Percentiles rank a stretch among this genome's conserved stretches.
Conservation (phyloP, 2,329 filamentous ascomycete species). For the Fusarium dlaminii region DNA sequence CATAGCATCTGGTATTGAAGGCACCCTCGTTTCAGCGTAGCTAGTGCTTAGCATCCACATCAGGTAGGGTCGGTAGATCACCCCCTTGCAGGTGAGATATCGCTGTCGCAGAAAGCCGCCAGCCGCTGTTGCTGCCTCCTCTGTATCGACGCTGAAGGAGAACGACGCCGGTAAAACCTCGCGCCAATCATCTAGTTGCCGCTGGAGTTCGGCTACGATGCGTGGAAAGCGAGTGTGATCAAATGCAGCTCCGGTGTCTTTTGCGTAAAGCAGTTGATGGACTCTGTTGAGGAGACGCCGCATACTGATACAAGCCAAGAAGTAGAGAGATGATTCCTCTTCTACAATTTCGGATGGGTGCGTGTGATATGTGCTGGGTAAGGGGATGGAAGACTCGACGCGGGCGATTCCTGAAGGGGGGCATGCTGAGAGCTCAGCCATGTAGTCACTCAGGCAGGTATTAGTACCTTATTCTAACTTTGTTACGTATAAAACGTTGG, state of each 20-base stretch:
- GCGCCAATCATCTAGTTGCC: constrained; percentile 60
- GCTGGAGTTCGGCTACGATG: constrained; percentile 59
- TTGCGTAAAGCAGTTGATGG: constrained; percentile 59
- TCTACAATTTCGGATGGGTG: constrained; percentile 51
- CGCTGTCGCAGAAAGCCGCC: constrained; percentile 60
- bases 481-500: rapidly evolving
- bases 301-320: constrained; percentile 64
- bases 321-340: constrained; percentile 61
- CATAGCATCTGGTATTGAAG: constrained; percentile 48
- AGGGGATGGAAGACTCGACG: constrained; percentile 60
- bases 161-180: constrained; percentile 56
- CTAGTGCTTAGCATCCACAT: constrained; percentile 59
- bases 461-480: rapidly evolving
- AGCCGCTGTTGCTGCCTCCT: constrained; percentile 50
- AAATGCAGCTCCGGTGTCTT: constrained; percentile 55
- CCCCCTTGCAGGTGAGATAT: constrained; percentile 61
- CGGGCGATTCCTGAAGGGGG: constrained; percentile 61
- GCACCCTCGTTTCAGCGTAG: constrained; percentile 38
- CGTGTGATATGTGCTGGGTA: constrained; percentile 58
- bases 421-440: constrained; percentile 61
- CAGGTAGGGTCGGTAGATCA: constrained; percentile 62
- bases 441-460: constrained; percentile 54
- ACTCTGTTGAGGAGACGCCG: constrained; percentile 58
- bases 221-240: constrained; percentile 57
- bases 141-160: constrained; percentile 49